Percentiles rank a stretch among this genome's conserved stretches.
phyloP scores from a whole-genome alignment of 31 red algal genomes.

The Odonthalia washingtoniensis region DNA sequence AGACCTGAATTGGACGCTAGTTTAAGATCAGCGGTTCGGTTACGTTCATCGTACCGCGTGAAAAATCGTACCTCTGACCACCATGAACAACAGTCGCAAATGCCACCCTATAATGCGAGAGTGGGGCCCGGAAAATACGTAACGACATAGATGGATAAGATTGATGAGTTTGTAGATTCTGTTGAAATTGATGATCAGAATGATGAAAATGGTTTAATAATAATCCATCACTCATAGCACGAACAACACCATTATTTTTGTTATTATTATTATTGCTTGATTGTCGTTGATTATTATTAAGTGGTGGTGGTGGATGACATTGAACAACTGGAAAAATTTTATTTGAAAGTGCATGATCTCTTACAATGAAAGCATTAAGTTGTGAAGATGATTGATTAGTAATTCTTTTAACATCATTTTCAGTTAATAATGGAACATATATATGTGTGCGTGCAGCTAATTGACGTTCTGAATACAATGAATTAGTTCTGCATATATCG shows the following conservation, averaged over 20 bases:
- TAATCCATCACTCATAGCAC: too few relatives aligned
- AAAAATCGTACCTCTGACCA: neutral
- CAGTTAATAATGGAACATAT: conserved; percentile 48
- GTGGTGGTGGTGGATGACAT: too few relatives aligned
- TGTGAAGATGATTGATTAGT: conserved; percentile 6
- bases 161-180: too few relatives aligned
- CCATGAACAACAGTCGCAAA: neutral
- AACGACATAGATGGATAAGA: neutral
- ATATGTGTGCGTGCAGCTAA: conserved; percentile 54
- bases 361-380: conserved; percentile 41
- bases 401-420: conserved; percentile 4
- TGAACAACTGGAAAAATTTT: conserved; percentile 61
- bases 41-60: neutral
- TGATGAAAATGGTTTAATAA: too few relatives aligned
- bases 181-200: too few relatives aligned
- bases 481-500: conserved; percentile 57
- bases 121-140: neutral
- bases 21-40: neutral
- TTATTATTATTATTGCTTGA: neutral
- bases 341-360: conserved; percentile 45
- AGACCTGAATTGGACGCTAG: neutral
- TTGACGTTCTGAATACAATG: conserved; percentile 55
- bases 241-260: neutral
- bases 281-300: too few relatives aligned
- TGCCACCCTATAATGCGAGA: neutral